Evolutionary conservation across 2,329 filamentous ascomycete species (phyloP).

Genomic region (Huntiella abstrusa): DNA sequence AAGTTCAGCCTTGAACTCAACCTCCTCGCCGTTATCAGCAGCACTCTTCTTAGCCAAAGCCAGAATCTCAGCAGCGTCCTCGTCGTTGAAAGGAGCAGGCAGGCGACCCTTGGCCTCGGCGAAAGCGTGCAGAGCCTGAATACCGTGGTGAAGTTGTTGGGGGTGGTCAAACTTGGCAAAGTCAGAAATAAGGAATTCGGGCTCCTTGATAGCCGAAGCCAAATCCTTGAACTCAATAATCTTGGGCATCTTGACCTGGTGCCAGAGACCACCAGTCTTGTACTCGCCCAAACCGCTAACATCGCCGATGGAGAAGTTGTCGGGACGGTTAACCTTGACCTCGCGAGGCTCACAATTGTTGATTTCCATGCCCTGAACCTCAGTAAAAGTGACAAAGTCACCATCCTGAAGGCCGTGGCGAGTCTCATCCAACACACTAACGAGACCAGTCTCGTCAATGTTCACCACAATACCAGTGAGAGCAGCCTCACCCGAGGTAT

Average conservation of each 20-base stretch:
- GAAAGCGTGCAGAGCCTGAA: slow-evolving; percentile 84
- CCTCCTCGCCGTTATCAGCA: slow-evolving; percentile 52
- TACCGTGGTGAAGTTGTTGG: slow-evolving; percentile 73
- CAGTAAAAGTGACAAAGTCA: slow-evolving; percentile 87
- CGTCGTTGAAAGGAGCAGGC: slow-evolving; percentile 67
- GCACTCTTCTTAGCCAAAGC: slow-evolving; percentile 59
- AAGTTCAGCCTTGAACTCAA: slow-evolving; percentile 82
- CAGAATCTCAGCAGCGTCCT: slow-evolving; percentile 62
- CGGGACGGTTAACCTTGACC: slow-evolving; percentile 84
- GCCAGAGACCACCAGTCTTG: slow-evolving; percentile 71
- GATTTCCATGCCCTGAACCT: slow-evolving; percentile 83
- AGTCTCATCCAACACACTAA: slow-evolving; percentile 86
- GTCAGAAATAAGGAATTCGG: slow-evolving; percentile 80
- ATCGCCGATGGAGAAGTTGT: slow-evolving; percentile 93
- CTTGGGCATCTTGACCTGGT: slow-evolving; percentile 98
- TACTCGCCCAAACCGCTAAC: slow-evolving; percentile 77
- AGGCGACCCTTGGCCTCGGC: slow-evolving; percentile 54
- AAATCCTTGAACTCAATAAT: slow-evolving; percentile 75
- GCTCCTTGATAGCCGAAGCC: slow-evolving; percentile 59
- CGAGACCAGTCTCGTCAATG: slow-evolving; percentile 75
- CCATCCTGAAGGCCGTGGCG: slow-evolving; percentile 91
- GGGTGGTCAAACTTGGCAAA: slow-evolving; percentile 97
- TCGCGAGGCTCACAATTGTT: slow-evolving; percentile 75
- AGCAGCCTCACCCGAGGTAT: slow-evolving; percentile 77
- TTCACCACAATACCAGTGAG: slow-evolving; percentile 74